Base-by-base conservation (phyloP, 768 basidiomycete genomes). In the Bullera alba region DNA sequence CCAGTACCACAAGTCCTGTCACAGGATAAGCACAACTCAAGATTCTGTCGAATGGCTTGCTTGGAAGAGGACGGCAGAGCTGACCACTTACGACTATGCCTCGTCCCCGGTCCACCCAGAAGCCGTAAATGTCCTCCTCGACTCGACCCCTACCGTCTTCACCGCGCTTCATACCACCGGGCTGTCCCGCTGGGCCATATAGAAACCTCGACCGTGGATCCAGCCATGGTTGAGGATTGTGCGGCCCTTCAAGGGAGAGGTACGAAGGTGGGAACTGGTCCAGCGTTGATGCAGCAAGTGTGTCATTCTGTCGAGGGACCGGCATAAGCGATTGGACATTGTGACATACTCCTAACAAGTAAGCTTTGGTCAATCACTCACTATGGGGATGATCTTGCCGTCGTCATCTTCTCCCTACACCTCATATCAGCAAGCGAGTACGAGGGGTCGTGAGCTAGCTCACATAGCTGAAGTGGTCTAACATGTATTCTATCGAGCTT, bases 1-100 rank as follows among this genome's bases (percentile, higher is more conserved):
- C 67, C 67, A 69, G 41, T 69, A 69, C 53, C 59, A 63, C 19
- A 69, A 41, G 42, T 69, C 66, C 66, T 68, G 26, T 19, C 17
- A 21, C n/a, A 15, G 27, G n/a, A n/a, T n/a, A n/a, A 30, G 12
- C 10, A 19, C 28, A 46, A 30, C 39, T 6, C 19, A 34, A 10
- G 32, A 34, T 10, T 34, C 32, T 34, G 32, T 10, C 32, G 32
- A 14, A 7, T 6, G 23, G 6, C 21, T 19, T 7, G 42, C 42
- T 26, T 28, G 6, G 26, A 28, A 12, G 6, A 28, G 6, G 26
- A 10, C 23, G 26, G 22, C 12, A 7, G 7, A 26, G 10, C 23
- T 6, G 25, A 43, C 22, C 12, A 26, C 66, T 50, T 46, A 68
- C 67, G 1, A 65, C 54, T 2, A 65, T 47, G 0, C 59, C 67